Evolutionary conservation across 1,284 basidiomycete genomes (phyloP).

Genomic region (Microbotryum lychnidis-dioicae): DNA sequence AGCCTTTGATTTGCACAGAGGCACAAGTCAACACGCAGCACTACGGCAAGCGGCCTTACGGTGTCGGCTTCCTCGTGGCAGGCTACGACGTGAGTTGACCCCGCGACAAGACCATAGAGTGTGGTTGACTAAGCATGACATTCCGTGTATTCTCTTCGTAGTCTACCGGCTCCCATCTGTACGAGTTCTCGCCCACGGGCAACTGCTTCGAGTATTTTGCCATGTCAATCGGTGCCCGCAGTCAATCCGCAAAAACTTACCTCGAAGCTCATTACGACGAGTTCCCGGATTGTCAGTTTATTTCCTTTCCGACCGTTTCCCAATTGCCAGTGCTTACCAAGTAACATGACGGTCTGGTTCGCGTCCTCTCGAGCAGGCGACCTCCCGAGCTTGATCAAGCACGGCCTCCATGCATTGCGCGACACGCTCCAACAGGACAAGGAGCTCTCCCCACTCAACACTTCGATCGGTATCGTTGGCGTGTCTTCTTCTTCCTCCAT

Average conservation of each 20-base stretch:
- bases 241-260: slow-evolving; percentile 97
- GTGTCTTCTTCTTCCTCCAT: slow-evolving; percentile 1
- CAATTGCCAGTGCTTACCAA: neutral
- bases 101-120: too few relatives aligned
- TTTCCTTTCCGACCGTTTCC: neutral
- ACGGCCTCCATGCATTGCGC: slow-evolving; percentile 83
- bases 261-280: slow-evolving; percentile 86
- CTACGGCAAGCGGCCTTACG: slow-evolving; percentile 94
- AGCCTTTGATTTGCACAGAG: slow-evolving; percentile 50
- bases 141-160: slow-evolving; percentile 13
- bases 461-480: slow-evolving; percentile 75
- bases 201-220: slow-evolving; percentile 98
- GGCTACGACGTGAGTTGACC: slow-evolving; percentile 61
- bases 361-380: slow-evolving; percentile 45
- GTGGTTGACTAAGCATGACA: neutral
- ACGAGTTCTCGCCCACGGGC: slow-evolving; percentile 95
- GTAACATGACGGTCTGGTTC: neutral
- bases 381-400: slow-evolving; percentile 75
- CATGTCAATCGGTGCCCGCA: slow-evolving; percentile 95
- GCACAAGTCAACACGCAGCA: slow-evolving; percentile 99
- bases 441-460: slow-evolving; percentile 81
- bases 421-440: slow-evolving; percentile 97
- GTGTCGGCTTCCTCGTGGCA: slow-evolving; percentile 96
- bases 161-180: slow-evolving; percentile 89
- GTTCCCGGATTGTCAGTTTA: slow-evolving; percentile 67